A percentile compares a stretch with the other conserved stretches of the same genome.
These are phyloP conservation scores for Pleurotus giganteus DNA, from an alignment of 768 basidiomycete genomes.

Conservation along the genomic window DNA sequence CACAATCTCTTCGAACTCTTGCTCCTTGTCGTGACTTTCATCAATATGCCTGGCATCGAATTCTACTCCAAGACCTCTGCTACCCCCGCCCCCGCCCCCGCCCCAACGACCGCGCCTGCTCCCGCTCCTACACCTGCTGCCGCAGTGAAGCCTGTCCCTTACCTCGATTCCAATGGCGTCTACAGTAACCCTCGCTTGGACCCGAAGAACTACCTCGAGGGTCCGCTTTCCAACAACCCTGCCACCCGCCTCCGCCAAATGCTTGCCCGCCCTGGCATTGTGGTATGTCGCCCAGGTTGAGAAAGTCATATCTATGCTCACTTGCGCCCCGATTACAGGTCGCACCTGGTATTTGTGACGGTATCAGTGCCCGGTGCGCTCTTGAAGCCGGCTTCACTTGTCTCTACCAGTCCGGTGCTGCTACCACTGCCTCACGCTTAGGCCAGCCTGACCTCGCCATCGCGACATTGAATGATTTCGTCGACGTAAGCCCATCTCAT, in stretches of 20 bases:
- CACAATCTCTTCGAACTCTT: too few species aligned
- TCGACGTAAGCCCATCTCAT: slow-evolving; percentile 35
- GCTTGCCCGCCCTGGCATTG: slow-evolving; percentile 63
- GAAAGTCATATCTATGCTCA: background rate
- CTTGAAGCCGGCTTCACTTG: slow-evolving; percentile 80
- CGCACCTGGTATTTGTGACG: slow-evolving; percentile 75
- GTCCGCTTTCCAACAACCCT: slow-evolving; percentile 8
- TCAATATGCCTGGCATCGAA: too few species aligned
- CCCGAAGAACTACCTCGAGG: slow-evolving; percentile 35
- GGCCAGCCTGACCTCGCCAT: slow-evolving; percentile 76
- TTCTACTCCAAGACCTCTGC: too few species aligned
- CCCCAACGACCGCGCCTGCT: background rate
- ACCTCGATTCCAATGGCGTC: slow-evolving; percentile 11
- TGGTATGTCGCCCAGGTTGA: slow-evolving; percentile 41
- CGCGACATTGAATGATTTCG: slow-evolving; percentile 75
- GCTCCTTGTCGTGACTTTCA: too few species aligned
- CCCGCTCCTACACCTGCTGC: background rate
- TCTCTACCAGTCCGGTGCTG: slow-evolving; percentile 81
- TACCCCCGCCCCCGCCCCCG: slow-evolving; percentile 1
- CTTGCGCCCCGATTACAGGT: slow-evolving; percentile 33
- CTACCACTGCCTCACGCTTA: slow-evolving; percentile 76
- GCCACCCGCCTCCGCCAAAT: slow-evolving; percentile 11
- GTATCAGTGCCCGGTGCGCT: slow-evolving; percentile 76
- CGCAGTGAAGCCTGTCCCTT: background rate
- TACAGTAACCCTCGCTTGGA: slow-evolving; percentile 70